These are phyloP conservation scores for Lablab purpureus DNA, from an alignment of 306 rosid genomes.

Conservation along the genomic window DNA sequence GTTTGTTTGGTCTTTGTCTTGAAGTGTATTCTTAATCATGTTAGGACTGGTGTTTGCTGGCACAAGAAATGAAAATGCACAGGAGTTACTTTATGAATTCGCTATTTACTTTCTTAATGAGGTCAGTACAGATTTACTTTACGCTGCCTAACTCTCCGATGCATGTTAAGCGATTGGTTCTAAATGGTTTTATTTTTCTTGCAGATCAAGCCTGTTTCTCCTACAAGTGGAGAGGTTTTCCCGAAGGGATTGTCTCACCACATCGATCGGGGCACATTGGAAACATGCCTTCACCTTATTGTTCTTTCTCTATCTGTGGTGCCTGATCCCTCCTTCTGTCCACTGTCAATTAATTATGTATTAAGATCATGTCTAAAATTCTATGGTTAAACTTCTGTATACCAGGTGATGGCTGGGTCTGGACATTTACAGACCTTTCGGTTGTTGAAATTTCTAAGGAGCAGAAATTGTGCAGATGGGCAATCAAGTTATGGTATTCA, in stretches of 20 bases:
- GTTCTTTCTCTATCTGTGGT: conserved; percentile 97
- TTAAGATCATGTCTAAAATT: conserved; percentile 30
- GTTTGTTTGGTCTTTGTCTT: conserved; percentile 39
- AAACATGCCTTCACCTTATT: conserved; percentile 89
- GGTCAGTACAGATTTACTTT: conserved; percentile 55
- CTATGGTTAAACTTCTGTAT: conserved; percentile 47
- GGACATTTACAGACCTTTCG: conserved; percentile 93
- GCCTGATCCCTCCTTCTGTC: conserved; percentile 40
- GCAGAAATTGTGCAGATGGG: conserved; percentile 90
- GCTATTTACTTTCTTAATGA: conserved; percentile 89
- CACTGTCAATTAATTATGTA: conserved; percentile 26
- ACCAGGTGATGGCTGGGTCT: conserved; percentile 98
- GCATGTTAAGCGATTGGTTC: conserved; percentile 37
- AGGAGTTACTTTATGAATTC: conserved; percentile 82
- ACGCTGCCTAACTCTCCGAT: conserved; percentile 38
- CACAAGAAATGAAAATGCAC: conserved; percentile 82
- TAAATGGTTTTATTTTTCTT: conserved; percentile 30
- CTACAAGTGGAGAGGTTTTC: conserved; percentile 64
- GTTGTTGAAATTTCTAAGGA: conserved; percentile 84
- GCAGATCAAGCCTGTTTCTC: conserved; percentile 85
- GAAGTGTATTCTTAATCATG: conserved; percentile 40
- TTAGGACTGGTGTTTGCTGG: conserved; percentile 95
- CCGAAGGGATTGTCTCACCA: conserved; percentile 89
- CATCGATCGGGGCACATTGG: conserved; percentile 91
- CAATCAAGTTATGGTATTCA: conserved; percentile 92